These are phyloP conservation scores for Cadophora gregata DNA, from an alignment of 2,329 filamentous ascomycete species.

Conservation along the genomic window DNA sequence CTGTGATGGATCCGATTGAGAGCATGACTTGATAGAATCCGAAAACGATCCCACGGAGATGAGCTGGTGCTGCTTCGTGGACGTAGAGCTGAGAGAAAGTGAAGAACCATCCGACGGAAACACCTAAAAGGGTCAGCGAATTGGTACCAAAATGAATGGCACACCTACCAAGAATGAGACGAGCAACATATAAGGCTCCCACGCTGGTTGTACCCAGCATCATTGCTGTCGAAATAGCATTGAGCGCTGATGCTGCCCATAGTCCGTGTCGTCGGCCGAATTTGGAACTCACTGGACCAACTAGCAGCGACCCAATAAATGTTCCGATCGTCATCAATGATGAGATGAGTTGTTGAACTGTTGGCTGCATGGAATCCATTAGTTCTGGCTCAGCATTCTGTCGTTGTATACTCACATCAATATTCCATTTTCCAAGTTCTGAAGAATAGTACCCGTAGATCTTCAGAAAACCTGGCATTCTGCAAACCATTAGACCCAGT, in stretches of 20 bases:
- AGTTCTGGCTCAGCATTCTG: not conserved
- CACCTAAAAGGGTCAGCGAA: slow-evolving; percentile 22
- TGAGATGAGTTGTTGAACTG: slow-evolving; percentile 57
- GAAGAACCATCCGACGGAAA: slow-evolving; percentile 52
- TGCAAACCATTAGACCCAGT: not conserved
- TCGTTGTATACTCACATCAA: slow-evolving; percentile 32
- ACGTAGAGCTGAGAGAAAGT: slow-evolving; percentile 56
- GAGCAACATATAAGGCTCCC: slow-evolving; percentile 52
- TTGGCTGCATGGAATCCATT: slow-evolving; percentile 45
- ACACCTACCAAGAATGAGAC: slow-evolving; percentile 48
- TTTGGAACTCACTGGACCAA: slow-evolving; percentile 53
- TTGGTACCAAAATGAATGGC: not conserved
- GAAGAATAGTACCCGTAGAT: slow-evolving; percentile 53
- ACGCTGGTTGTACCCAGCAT: slow-evolving; percentile 50
- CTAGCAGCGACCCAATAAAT: slow-evolving; percentile 55
- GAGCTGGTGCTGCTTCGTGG: slow-evolving; percentile 53
- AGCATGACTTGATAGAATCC: slow-evolving; percentile 56
- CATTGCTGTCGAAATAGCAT: slow-evolving; percentile 51
- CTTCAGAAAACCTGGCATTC: slow-evolving; percentile 56
- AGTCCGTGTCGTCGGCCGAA: slow-evolving; percentile 54
- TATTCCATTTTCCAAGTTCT: slow-evolving; percentile 22
- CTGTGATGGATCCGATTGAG: slow-evolving; percentile 51
- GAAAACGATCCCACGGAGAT: slow-evolving; percentile 54
- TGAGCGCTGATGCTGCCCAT: slow-evolving; percentile 54
- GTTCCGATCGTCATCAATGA: slow-evolving; percentile 57